These are phyloP conservation scores for Vachellia pachyceras DNA, from an alignment of 306 rosid genomes.

Conservation along the genomic window DNA sequence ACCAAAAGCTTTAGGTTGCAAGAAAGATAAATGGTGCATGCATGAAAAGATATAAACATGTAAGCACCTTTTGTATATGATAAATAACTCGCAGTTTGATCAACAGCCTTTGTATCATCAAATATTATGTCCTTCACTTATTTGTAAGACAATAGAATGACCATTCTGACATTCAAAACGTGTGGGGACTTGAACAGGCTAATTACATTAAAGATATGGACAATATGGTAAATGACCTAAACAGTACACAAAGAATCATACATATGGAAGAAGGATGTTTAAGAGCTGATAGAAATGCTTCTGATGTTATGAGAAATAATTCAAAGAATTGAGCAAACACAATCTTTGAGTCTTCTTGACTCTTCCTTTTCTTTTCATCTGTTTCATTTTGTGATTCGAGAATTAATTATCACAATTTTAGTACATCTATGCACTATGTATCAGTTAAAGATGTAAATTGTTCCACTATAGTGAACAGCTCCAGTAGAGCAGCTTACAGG, in stretches of 20 bases:
- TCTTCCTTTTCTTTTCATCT: neutral
- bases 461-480: conserved; percentile 27
- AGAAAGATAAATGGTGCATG: neutral
- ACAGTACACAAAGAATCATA: neutral
- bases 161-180: neutral
- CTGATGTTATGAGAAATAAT: neutral
- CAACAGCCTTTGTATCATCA: neutral
- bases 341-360: neutral
- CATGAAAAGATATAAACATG: conserved; percentile 5
- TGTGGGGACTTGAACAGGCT: neutral
- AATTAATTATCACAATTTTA: neutral
- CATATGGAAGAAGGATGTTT: neutral
- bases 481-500: conserved; percentile 30
- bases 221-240: conserved; percentile 7
- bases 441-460: conserved; percentile 5
- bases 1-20: neutral
- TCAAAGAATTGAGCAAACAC: neutral
- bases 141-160: neutral
- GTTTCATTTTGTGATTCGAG: neutral
- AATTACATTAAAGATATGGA: conserved; percentile 5
- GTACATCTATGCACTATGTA: neutral
- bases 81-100: neutral
- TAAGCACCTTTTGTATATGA: conserved; percentile 2
- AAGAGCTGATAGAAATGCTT: neutral
- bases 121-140: neutral